Percentiles rank a stretch among this genome's conserved stretches.
Conservation (phyloP, 2,329 filamentous ascomycete species). For the Ciborinia camelliae region DNA sequence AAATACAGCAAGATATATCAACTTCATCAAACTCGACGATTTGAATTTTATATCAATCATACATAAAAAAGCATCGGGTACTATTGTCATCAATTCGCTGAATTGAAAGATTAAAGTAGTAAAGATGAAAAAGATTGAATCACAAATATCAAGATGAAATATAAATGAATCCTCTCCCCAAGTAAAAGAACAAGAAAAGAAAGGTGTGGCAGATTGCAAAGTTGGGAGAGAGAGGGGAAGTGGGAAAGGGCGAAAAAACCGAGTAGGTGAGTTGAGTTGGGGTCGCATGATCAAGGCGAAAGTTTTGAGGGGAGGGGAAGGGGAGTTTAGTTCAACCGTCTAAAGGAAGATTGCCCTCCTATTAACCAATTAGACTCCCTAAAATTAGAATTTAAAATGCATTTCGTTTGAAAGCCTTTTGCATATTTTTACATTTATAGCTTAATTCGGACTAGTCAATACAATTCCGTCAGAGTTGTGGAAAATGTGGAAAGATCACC, state of each 20-base stretch:
- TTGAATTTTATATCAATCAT: neutral
- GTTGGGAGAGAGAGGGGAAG: slow-evolving; percentile 3
- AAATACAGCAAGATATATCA: neutral
- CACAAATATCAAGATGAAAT: neutral
- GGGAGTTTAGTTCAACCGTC: no score
- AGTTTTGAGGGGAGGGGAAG: no score
- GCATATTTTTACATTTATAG: slow-evolving; percentile 15
- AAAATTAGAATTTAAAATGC: slow-evolving; percentile 2
- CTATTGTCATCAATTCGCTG: neutral
- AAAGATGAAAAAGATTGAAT: neutral
- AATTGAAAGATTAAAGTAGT: neutral
- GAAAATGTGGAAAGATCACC: slow-evolving; percentile 17
- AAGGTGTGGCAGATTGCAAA: neutral
- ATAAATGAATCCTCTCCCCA: neutral
- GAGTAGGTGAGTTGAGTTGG: slow-evolving; percentile 3
- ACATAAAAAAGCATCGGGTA: neutral
- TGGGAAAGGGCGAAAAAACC: slow-evolving; percentile 1
- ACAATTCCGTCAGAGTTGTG: neutral
- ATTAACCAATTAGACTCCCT: neutral
- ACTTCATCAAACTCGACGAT: slow-evolving; percentile 7
- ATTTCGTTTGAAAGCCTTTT: no score
- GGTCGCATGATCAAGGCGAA: slow-evolving; percentile 17
- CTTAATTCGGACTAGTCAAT: slow-evolving; percentile 15
- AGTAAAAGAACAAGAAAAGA: neutral
- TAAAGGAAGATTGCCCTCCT: slow-evolving; percentile 6